Evolutionary conservation across 2,329 filamentous ascomycete species (phyloP), one percentile per base, ranked within the genome.

Genomic region (Diplodia mutila): DNA sequence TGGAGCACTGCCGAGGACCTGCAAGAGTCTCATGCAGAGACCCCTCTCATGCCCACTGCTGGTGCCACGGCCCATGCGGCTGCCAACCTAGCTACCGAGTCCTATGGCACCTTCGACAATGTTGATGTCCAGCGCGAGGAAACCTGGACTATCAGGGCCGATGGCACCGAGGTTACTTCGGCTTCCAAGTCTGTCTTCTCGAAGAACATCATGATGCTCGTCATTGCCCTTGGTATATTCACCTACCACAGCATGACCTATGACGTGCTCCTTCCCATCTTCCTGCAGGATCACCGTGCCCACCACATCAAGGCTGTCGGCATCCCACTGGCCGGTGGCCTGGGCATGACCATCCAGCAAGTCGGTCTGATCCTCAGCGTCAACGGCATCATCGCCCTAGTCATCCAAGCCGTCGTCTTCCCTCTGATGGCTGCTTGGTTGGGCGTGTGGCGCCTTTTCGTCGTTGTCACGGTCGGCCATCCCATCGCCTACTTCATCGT

Each of bases 191-290:
- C 68, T 32, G 72, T 72, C 67, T 66, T 67, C 3, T 71, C 72
- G 61, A 76, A 76, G 16, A 86, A 86, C 49, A 89, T 97, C 69
- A 82, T 91, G 71, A 89, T 91, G 78, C 86, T 97, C 65, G 88
- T 95, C 48, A 75, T 93, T n/a, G 90, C 94, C 1, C 82, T 97
- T 57, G 92, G 91, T 53, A 92, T 97, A 70, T 97, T 97, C 81
- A 95, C 93, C 4, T 97, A 97, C 77, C 94, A 97, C 80, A 93
- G 91, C 46, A 97, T 97, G 93, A 93, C 91, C 0, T 97, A 92
- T 79, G 94, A 97, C 75, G 92, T 97, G 76, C 85, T 97, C 0
- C 84, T 97, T 65, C 94, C 94, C 8, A 97, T 97, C 69, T 97
- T 97, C 80, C 88, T 97, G 63, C 93, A 97, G 77, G 93, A 97